Evolutionary conservation across 495 filamentous ascomycete genomes (phyloP).

Genomic region (Xylaria cubensis): DNA sequence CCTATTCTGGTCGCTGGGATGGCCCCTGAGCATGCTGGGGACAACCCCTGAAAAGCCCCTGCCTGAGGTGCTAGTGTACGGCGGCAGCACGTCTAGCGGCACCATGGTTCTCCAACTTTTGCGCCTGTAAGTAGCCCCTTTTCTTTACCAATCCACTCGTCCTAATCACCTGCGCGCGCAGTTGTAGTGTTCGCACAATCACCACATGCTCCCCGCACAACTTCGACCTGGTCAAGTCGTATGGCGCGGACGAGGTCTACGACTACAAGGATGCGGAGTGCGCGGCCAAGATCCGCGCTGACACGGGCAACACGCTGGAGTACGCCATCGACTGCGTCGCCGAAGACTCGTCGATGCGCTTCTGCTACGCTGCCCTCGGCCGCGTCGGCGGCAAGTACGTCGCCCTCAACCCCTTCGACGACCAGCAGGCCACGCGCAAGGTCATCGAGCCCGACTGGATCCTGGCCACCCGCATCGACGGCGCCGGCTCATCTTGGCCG

Average conservation of each 20-base stretch:
- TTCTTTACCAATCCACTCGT: no score
- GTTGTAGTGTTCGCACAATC: no score
- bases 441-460: neutral
- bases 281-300: conserved; percentile 6
- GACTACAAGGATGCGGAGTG: conserved; percentile 12
- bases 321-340: conserved; percentile 44
- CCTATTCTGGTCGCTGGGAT: no score
- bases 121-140: no score
- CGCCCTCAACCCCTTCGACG: neutral
- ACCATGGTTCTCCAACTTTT: no score
- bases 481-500: no score
- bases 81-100: no score
- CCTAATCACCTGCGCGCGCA: no score
- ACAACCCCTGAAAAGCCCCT: no score
- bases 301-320: conserved; percentile 40
- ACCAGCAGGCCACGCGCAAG: neutral
- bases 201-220: conserved; percentile 9
- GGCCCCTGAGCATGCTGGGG: no score
- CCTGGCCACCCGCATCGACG: no score
- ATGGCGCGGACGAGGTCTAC: conserved; percentile 14
- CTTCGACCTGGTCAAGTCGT: conserved; percentile 18
- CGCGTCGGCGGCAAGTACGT: conserved; percentile 48
- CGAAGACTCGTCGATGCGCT: conserved; percentile 34
- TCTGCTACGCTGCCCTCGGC: conserved; percentile 50
- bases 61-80: no score